Base-by-base conservation (phyloP, 2,329 filamentous ascomycete genomes). In the Hymenoscyphus repandus region DNA sequence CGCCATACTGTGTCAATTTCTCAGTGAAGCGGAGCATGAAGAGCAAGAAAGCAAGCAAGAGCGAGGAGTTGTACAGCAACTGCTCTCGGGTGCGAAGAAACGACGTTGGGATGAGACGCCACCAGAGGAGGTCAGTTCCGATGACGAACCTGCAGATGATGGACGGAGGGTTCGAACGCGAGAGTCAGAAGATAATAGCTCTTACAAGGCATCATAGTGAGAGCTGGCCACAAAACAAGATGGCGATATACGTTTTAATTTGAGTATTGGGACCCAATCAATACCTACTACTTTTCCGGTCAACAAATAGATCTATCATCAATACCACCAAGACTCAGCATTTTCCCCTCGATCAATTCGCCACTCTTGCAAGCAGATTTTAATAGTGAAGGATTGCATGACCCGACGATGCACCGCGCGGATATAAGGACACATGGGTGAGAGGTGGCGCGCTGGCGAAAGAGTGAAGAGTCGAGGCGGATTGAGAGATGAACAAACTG, bases 151-250 rank as follows among this genome's bases (percentile, higher is more conserved):
- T 39, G 37, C 37, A 15, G 37, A 39, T 18, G 17, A 40, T 44
- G 39, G 40, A 37, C 50, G 50, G 31, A 52, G 45, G 34, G 45
- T 49, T 49, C 46, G 50, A 40, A 46, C 50, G 20, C 46, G 50
- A 38, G 31, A 42, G 39, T 40, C 50, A 49, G 50, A 39, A 45
- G 50, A 49, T 49, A 39, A 49, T 42, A 52, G 38, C 40, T 49
- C 46, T 32, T 49, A 52, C 36, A 49, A 49, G 34, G 31, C 45
- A 27, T 52, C 50, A 27, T 32, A 48, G 42, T 44, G 15, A 45
- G 50, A 52, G 43, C 17, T 40, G 38, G 38, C 5, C 38, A 40
- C 38, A 40, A n/a, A 40, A 15, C 17, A 40, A 40, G 38, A 40
- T n/a, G 13, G 38, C 10, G 22, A 27, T 7, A 27, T 27, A 27